Evolutionary conservation across 257 asterid genomes (phyloP).

Genomic region (Lycium barbarum): DNA sequence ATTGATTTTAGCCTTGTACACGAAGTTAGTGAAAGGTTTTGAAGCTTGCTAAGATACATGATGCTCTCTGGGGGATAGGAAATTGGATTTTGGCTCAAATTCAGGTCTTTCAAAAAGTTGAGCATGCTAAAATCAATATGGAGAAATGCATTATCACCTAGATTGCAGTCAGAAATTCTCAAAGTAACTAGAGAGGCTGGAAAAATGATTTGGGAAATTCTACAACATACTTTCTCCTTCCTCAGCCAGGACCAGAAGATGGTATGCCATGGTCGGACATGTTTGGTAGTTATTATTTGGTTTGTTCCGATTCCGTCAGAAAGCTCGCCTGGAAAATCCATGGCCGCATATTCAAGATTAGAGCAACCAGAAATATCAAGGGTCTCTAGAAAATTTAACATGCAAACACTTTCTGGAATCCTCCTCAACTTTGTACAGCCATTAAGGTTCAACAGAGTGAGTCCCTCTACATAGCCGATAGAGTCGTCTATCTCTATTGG

Average conservation of each 20-base stretch:
- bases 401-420: constrained; percentile 25
- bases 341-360: constrained; percentile 1
- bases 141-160: constrained; percentile 26
- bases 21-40: not conserved
- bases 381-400: constrained; percentile 2
- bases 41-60: not conserved
- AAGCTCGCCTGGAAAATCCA: not conserved
- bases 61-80: constrained; percentile 2
- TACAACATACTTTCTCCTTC: not conserved
- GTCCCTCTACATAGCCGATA: not conserved
- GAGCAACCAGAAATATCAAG: constrained; percentile 32
- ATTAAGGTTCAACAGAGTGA: constrained; percentile 24
- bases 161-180: constrained; percentile 20
- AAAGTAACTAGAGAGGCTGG: constrained; percentile 20
- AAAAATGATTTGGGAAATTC: constrained; percentile 12
- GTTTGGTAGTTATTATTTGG: not conserved
- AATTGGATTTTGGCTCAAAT: constrained; percentile 17
- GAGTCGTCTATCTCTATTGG: constrained; percentile 8
- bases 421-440: constrained; percentile 27
- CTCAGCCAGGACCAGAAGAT: constrained; percentile 4
- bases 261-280: constrained; percentile 1
- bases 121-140: constrained; percentile 21
- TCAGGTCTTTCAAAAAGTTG: not conserved
- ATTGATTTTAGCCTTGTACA: constrained; percentile 26
- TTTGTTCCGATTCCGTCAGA: constrained; percentile 17